Base-by-base conservation (phyloP, 139 green algal genomes). In the Astrephomene gubernaculifera region DNA sequence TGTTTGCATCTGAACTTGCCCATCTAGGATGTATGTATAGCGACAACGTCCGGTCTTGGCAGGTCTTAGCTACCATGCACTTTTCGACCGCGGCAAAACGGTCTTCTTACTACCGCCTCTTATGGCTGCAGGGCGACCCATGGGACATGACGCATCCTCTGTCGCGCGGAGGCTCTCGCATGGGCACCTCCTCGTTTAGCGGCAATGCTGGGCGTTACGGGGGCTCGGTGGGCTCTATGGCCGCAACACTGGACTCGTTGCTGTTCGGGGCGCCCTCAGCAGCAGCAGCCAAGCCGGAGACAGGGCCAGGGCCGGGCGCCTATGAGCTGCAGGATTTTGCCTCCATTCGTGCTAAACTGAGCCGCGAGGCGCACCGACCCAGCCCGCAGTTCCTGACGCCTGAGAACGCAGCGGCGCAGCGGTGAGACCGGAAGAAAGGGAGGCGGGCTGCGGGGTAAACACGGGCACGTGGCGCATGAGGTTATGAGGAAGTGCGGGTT, bases 291-390 rank as follows among this genome's bases (percentile, higher is more conserved):
- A 86, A 70, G 49, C 39, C 45, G 0, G 79, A 76, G 29, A 61
- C 79, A 8, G 65, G 65, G 35, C 79, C 79, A 27, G 79, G 79
- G 2, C 79, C 79, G 19, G 79, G 79, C 10, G 27, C 45, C 12
- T 86, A 86, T 65, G 79, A 86, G 45, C 79, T 86, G 65, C 79
- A 86, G 65, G 79, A 86, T 45, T 86, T 60, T 9, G 36, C 45
- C 0, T 74, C 57, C 49, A 86, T 86, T 2, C 79, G 79, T 17
- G 14, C 45, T 10, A 78, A 78, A 65, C 57, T 86, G 4, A 57
- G 19, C 33, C 65, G 65, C 2, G 14, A 78, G 25, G 45, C 21
- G 0, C 31, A 45, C n/a, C 65, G 79, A 8, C 65, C 79, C 65
- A 79, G 65, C 52, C 65, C 79, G 1, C 33, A 41, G 0, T 86